These are phyloP conservation scores for Liquidambar formosana DNA, from an alignment of 164 flowering plant species.

Conservation along the genomic window DNA sequence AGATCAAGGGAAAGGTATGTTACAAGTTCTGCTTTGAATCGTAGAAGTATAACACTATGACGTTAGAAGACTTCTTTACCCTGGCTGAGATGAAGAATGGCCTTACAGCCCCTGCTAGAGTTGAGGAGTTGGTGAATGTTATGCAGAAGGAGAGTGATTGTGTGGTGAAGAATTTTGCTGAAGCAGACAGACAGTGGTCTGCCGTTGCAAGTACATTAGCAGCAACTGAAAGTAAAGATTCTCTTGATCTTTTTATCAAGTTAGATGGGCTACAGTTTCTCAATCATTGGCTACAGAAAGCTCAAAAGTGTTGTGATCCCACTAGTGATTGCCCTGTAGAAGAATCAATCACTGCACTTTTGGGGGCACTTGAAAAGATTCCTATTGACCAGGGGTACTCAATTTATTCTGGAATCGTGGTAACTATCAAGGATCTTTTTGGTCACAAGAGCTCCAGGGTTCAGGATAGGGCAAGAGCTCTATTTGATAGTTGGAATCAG, in stretches of 20 bases:
- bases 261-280: not conserved
- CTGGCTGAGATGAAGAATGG: conserved; percentile 3
- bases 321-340: not conserved
- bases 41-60: not conserved
- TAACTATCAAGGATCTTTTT: not conserved
- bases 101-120: not conserved
- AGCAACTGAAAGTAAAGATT: not conserved
- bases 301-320: not conserved
- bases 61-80: conserved; percentile 5
- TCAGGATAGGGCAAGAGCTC: not conserved
- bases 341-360: not conserved
- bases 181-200: conserved; percentile 6
- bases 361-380: not conserved
- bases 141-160: not conserved
- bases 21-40: not conserved
- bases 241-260: not conserved
- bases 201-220: conserved; percentile 1
- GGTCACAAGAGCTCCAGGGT: conserved; percentile 3
- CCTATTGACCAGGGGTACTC: not conserved
- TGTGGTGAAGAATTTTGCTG: conserved; percentile 5
- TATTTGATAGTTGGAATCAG: not conserved
- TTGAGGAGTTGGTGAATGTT: not conserved
- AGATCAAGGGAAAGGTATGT: not conserved
- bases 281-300: conserved; percentile 1
- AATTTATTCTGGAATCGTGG: not conserved